Percentiles rank a stretch among this genome's conserved stretches.
phyloP scores from a whole-genome alignment of 2,329 filamentous ascomycete genomes.

The Leptodontidium sp. region DNA sequence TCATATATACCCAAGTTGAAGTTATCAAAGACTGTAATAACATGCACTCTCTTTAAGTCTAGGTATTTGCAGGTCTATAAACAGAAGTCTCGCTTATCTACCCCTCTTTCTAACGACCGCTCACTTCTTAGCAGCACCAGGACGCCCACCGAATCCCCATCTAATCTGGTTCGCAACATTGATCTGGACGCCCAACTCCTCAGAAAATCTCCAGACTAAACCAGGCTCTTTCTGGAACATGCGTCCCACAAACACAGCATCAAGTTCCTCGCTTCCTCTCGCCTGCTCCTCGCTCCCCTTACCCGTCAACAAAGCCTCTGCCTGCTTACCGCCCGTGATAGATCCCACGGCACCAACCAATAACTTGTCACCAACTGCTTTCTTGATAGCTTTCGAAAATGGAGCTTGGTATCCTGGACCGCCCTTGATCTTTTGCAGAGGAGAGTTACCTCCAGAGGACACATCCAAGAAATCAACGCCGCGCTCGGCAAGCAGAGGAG shows the following conservation, averaged over 20 bases:
- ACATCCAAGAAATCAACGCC: slow-evolving; percentile 82
- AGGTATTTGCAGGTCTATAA: not conserved
- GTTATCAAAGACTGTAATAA: too few relatives aligned
- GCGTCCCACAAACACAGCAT: slow-evolving; percentile 59
- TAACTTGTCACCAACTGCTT: slow-evolving; percentile 70
- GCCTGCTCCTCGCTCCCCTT: slow-evolving; percentile 56
- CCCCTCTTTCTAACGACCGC: not conserved
- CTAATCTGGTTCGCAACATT: slow-evolving; percentile 61
- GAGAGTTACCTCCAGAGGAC: slow-evolving; percentile 71
- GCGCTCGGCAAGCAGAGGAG: slow-evolving; percentile 66
- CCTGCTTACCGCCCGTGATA: slow-evolving; percentile 55
- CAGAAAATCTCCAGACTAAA: slow-evolving; percentile 62
- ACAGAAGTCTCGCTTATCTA: not conserved
- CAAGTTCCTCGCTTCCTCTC: slow-evolving; percentile 53
- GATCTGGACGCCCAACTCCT: slow-evolving; percentile 58
- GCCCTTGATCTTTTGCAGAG: slow-evolving; percentile 61
- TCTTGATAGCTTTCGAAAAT: slow-evolving; percentile 75
- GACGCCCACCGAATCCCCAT: slow-evolving; percentile 61
- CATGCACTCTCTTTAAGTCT: too few relatives aligned
- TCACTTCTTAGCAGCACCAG: slow-evolving; percentile 27
- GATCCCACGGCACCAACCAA: slow-evolving; percentile 57
- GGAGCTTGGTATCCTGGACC: slow-evolving; percentile 75
- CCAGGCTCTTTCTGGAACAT: slow-evolving; percentile 67
- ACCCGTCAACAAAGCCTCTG: slow-evolving; percentile 57
- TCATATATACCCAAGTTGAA: too few relatives aligned